Conservation (phyloP, 1,139 yeast genomes). For the Candida pseudoviswanathii region DNA sequence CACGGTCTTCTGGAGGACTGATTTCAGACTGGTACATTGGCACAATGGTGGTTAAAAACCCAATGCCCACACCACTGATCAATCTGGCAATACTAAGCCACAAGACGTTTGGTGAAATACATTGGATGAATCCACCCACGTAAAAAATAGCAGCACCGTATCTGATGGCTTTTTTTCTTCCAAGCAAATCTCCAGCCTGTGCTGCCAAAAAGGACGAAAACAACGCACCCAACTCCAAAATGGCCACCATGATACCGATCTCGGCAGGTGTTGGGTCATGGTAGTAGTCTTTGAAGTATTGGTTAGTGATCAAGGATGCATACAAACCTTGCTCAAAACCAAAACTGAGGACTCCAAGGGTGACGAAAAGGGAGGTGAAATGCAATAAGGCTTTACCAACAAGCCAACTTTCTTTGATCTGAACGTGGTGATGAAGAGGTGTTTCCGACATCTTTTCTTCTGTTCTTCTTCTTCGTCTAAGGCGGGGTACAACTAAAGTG, state of each 20-base stretch:
- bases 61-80: constrained; percentile 86
- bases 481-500: not conserved
- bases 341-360: constrained; percentile 59
- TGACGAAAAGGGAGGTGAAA: constrained; percentile 61
- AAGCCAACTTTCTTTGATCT: constrained; percentile 43
- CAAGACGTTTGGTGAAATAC: constrained; percentile 46
- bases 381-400: constrained; percentile 56
- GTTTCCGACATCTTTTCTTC: constrained; percentile 1
- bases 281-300: constrained; percentile 72
- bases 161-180: constrained; percentile 78
- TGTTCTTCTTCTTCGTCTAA: not conserved
- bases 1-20: constrained; percentile 86
- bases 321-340: constrained; percentile 68
- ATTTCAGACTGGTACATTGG: constrained; percentile 94
- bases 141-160: constrained; percentile 82
- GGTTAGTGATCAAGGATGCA: constrained; percentile 66
- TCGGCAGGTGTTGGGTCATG: constrained; percentile 58
- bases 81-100: constrained; percentile 72
- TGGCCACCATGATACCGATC: constrained; percentile 55
- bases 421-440: constrained; percentile 29
- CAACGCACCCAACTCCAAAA: constrained; percentile 74
- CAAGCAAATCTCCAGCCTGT: constrained; percentile 73
- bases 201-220: constrained; percentile 79
- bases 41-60: constrained; percentile 88
- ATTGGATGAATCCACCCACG: constrained; percentile 78